Evolutionary conservation across 2,329 filamentous ascomycete genomes (phyloP).

Genomic region (Diaporthe caulivora): DNA sequence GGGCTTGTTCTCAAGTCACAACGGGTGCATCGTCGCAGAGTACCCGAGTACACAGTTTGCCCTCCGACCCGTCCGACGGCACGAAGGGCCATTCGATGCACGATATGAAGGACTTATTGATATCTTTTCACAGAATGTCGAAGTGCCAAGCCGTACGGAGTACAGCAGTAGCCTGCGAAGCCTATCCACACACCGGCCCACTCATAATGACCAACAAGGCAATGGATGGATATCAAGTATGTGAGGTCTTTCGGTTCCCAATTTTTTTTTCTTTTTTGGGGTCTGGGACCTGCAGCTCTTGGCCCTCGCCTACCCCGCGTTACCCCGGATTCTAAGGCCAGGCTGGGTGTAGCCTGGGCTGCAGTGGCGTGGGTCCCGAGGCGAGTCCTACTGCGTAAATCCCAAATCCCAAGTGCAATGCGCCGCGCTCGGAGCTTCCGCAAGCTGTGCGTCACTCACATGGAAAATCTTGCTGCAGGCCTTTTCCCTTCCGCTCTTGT

Average conservation of each 20-base stretch:
- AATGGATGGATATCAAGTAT: neutral
- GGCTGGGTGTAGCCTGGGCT: neutral
- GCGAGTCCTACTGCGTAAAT: neutral
- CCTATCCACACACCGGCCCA: neutral
- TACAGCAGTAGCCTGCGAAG: neutral
- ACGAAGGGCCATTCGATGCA: too few species aligned
- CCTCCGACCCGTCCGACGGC: too few species aligned
- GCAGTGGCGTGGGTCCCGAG: constrained; percentile 13
- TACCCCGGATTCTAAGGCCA: constrained; percentile 31
- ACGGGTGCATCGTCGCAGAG: too few species aligned
- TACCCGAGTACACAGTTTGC: too few species aligned
- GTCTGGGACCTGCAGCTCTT: constrained; percentile 19
- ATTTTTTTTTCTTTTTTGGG: neutral
- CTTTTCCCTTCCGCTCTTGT: neutral
- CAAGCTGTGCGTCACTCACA: constrained; percentile 31
- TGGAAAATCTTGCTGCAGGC: constrained; percentile 37
- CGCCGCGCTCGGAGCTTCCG: constrained; percentile 18
- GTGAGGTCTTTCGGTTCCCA: neutral
- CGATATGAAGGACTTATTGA: too few species aligned
- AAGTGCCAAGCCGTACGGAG: too few species aligned
- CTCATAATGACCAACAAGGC: neutral
- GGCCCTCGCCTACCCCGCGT: constrained; percentile 23
- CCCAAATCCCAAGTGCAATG: neutral
- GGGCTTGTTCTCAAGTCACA: too few species aligned
- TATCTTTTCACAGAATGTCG: too few species aligned